Conservation (phyloP, 1,139 yeast species). For the Nadsonia commutata region DNA sequence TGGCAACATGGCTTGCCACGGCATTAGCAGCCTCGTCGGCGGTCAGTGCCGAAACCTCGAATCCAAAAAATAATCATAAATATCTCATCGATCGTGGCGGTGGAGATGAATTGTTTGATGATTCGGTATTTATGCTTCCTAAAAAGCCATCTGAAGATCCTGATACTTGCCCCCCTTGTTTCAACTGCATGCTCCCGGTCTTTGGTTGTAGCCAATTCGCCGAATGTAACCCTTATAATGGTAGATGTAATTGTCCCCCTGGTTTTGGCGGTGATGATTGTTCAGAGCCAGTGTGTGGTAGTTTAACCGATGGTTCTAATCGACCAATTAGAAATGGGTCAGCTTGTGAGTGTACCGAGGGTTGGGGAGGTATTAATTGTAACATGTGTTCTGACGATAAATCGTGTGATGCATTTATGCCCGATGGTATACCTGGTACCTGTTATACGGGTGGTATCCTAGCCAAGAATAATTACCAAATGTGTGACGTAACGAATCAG, state of each 20-base stretch:
- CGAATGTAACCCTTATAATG: slow-evolving; percentile 70
- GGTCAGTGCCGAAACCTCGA: too few relatives aligned
- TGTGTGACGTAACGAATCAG: slow-evolving; percentile 83
- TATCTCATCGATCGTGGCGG: too few relatives aligned
- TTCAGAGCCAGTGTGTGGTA: slow-evolving; percentile 78
- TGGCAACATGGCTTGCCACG: too few relatives aligned
- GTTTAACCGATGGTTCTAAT: slow-evolving; percentile 46
- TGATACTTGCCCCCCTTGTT: slow-evolving; percentile 28
- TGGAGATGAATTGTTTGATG: too few relatives aligned
- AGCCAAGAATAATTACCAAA: slow-evolving; percentile 69
- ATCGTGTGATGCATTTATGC: slow-evolving; percentile 78
- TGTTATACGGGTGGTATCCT: slow-evolving; percentile 82
- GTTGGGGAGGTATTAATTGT: slow-evolving; percentile 94
- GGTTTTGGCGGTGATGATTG: slow-evolving; percentile 96
- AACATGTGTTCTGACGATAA: slow-evolving; percentile 57
- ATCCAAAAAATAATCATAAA: too few relatives aligned
- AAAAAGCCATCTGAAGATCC: slow-evolving; percentile 3
- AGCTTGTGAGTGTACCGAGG: slow-evolving; percentile 57
- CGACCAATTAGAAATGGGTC: slow-evolving; percentile 44
- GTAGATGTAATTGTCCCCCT: slow-evolving; percentile 79
- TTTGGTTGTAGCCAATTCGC: slow-evolving; percentile 86
- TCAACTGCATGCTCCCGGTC: slow-evolving; percentile 86
- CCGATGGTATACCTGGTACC: slow-evolving; percentile 74
- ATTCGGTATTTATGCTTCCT: background rate
- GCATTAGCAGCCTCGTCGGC: too few relatives aligned